phyloP scores from a whole-genome alignment of 495 filamentous ascomycete species.

The Bacidia gigantensis region DNA sequence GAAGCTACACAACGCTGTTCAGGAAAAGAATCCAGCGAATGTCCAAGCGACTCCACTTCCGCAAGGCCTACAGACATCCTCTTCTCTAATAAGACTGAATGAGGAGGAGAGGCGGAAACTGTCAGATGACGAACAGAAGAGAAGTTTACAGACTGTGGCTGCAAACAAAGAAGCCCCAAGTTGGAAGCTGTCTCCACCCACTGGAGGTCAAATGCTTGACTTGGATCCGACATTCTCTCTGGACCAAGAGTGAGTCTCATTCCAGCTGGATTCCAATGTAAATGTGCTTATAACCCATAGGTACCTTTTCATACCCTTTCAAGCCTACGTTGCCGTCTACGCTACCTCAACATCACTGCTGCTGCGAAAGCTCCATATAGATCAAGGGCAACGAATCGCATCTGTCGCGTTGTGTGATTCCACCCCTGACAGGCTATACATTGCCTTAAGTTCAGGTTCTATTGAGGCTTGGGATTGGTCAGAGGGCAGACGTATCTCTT shows the following conservation, averaged over 20 bases:
- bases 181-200: slow-evolving; percentile 47
- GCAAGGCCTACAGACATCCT: too few species aligned
- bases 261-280: slow-evolving; percentile 1
- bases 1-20: too few species aligned
- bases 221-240: slow-evolving; percentile 64
- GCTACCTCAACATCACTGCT: slow-evolving; percentile 68
- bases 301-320: slow-evolving; percentile 52
- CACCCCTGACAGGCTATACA: slow-evolving; percentile 47
- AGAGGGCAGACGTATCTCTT: slow-evolving; percentile 34
- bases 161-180: not conserved
- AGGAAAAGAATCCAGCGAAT: too few species aligned
- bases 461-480: slow-evolving; percentile 70
- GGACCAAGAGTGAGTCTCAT: slow-evolving; percentile 60
- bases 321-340: slow-evolving; percentile 60
- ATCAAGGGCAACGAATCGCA: slow-evolving; percentile 26
- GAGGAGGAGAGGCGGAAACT: not conserved
- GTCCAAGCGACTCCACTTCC: too few species aligned
- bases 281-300: slow-evolving; percentile 31
- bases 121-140: not conserved
- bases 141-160: not conserved
- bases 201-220: slow-evolving; percentile 56
- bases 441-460: slow-evolving; percentile 49
- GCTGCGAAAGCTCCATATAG: slow-evolving; percentile 41
- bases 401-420: slow-evolving; percentile 46
- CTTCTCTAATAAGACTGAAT: not conserved